Conservation (phyloP, 768 basidiomycete species). For the Pleurotus platypus region DNA sequence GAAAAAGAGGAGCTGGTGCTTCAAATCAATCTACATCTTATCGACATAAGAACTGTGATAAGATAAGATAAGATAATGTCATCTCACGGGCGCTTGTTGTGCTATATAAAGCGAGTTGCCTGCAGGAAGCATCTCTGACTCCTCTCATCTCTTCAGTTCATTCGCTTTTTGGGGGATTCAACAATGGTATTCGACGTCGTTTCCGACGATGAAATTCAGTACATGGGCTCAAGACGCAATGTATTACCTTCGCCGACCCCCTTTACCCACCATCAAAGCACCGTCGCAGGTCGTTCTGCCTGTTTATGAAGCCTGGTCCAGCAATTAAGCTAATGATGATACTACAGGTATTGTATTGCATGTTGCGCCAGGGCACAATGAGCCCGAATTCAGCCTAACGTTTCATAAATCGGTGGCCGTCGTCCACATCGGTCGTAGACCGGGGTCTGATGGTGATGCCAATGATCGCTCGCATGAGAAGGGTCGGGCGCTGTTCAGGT, state of each 20-base stretch:
- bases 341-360: constrained; percentile 54
- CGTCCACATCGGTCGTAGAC: constrained; percentile 67
- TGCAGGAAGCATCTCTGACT: neutral
- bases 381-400: constrained; percentile 40
- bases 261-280: constrained; percentile 27
- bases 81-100: too few relatives aligned
- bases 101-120: too few relatives aligned
- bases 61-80: too few relatives aligned
- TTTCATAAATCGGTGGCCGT: constrained; percentile 51
- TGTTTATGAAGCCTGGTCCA: neutral
- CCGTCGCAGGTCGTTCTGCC: constrained; percentile 36
- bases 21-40: too few relatives aligned
- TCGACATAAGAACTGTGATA: neutral
- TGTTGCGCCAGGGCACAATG: constrained; percentile 44
- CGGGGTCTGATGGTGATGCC: constrained; percentile 43
- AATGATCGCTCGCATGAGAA: constrained; percentile 28
- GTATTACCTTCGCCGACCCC: constrained; percentile 16
- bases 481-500: constrained; percentile 62
- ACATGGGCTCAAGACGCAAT: constrained; percentile 41
- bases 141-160: neutral
- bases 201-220: constrained; percentile 58
- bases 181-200: constrained; percentile 12
- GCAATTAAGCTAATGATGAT: constrained; percentile 3
- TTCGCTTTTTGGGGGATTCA: neutral
- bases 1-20: too few relatives aligned